Evolutionary conservation across 371 early-diverging fungal species (phyloP), one percentile per base, ranked within the genome.

Genomic region (Conidiobolus incongruus): DNA sequence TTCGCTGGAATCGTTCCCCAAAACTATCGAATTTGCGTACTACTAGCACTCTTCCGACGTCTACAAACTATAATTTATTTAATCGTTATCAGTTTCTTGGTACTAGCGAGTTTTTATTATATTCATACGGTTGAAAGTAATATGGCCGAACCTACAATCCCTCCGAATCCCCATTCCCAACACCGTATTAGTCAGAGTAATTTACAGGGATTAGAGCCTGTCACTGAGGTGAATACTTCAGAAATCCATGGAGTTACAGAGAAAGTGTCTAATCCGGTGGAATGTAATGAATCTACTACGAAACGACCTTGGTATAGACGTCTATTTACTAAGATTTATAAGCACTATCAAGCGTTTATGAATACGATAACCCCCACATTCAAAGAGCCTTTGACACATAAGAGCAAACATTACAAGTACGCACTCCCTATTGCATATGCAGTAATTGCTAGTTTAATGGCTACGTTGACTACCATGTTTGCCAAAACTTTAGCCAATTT

Each of bases 401-500:
- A 20, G 35, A 62, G 44, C n/a, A 52, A 40, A 20, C 50, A 38
- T 24, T 50, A 36, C 40, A 63, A 35, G 38, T 68, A 55, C 53
- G 59, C 54, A 23, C 57, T 79, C 2, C 80, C 80, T 1, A 43
- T 79, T 17, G 51, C 70, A 0, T 79, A 79, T 39, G 77, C 80
- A 0, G 55, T 69, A 4, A 47, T 79, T 35, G 80, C 76, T 17
- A 76, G 77, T 1, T 59, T 74, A 45, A 82, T 86, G 76, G 89
- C 78, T 0, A 72, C 81, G 6, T 66, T 85, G 39, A 82, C 84
- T 12, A 78, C 81, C 0, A 54, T 89, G 16, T 81, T 80, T 65
- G 81, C 81, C 32, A 89, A 89, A 52, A 66, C 77, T 24, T 63
- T 81, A 28, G 75, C 81, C 45, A 75, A 85, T 48, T 62, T 89